Conservation (phyloP, 805 yeast species). For the Hanseniaspora valbyensis region DNA sequence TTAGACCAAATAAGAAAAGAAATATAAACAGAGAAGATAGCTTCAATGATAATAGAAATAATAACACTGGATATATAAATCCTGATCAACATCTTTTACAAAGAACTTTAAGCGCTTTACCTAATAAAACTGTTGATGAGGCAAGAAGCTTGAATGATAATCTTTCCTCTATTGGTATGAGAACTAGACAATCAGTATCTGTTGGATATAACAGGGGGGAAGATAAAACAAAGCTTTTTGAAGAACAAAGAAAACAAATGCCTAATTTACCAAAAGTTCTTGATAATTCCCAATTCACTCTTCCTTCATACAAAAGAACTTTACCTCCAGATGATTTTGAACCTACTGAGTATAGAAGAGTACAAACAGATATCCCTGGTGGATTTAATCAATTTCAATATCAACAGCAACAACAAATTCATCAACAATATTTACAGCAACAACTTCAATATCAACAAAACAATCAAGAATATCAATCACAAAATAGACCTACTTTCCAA, state of each 20-base stretch:
- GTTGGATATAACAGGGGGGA: conserved; percentile 41
- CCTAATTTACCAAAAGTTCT: conserved; percentile 4
- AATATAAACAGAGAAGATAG: neutral
- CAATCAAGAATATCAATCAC: neutral
- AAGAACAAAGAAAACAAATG: neutral
- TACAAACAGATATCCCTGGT: conserved; percentile 15
- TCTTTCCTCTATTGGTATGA: conserved; percentile 54
- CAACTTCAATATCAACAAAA: conserved; percentile 12
- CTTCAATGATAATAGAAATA: neutral
- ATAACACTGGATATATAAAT: neutral
- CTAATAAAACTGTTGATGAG: neutral
- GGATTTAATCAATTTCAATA: conserved; percentile 11
- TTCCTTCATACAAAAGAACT: conserved; percentile 13
- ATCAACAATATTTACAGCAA: conserved; percentile 10
- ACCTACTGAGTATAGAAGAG: conserved; percentile 13
- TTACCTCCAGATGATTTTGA: conserved; percentile 11
- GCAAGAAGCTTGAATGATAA: conserved; percentile 19
- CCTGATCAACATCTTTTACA: conserved; percentile 11
- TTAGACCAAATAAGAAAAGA: conserved; percentile 9
- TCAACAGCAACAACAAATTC: conserved; percentile 6
- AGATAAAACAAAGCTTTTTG: neutral
- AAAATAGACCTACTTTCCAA: neutral
- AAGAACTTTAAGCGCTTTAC: conserved; percentile 3
- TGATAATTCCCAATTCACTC: conserved; percentile 9
- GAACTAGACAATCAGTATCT: conserved; percentile 55